Evolutionary conservation across 352 stramenopile genomes (phyloP), one percentile per base, ranked within the genome.

Genomic region (Phytopythium mirpurense): DNA sequence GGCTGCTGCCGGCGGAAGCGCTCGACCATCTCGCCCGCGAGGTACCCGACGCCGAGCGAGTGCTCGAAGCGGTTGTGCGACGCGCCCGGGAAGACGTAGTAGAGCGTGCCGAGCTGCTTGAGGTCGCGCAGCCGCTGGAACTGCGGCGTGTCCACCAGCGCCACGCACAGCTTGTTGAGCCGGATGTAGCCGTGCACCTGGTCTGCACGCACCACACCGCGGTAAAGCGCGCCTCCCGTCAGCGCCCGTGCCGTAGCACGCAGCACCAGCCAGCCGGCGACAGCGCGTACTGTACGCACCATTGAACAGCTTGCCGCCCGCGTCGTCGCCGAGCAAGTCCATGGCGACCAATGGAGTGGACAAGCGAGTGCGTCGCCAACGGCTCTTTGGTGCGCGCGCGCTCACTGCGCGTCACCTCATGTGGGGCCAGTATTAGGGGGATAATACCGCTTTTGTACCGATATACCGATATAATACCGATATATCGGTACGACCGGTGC

Each of bases 41-140:
- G 68, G 63, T 98, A 88, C 16, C 90, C 91, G 31, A 98, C 95
- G 23, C 96, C 96, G 5, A 99, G 56, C 12, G 78, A 97, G 68
- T 99, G 96, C 62, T 98, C 89, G 52, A 98, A 98, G n/a, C 96
- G 78, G 50, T 90, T 96, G 68, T 98, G 96, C 41, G 83, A 93
- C 2, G 75, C 90, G 32, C 74, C 87, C 0, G 88, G 83, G 65
- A 97, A 91, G 21, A 93, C 78, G 43, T 92, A 89, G 62, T 90
- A 92, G 29, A 90, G 75, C 27, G 79, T 90, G 16, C 95, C 96
- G 23, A 98, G 76, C 71, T 99, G 96, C 63, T 97, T 96, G 24
- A 99, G 72, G 41, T 92, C 70, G 41, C 93, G 73, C n/a, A 99
- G 80, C 7, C 96, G 85, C 64, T 99, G 93, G 72, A 96, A 97